These are phyloP conservation scores for Pythium monospermum DNA, from an alignment of 352 stramenopile genomes.

Conservation along the genomic window DNA sequence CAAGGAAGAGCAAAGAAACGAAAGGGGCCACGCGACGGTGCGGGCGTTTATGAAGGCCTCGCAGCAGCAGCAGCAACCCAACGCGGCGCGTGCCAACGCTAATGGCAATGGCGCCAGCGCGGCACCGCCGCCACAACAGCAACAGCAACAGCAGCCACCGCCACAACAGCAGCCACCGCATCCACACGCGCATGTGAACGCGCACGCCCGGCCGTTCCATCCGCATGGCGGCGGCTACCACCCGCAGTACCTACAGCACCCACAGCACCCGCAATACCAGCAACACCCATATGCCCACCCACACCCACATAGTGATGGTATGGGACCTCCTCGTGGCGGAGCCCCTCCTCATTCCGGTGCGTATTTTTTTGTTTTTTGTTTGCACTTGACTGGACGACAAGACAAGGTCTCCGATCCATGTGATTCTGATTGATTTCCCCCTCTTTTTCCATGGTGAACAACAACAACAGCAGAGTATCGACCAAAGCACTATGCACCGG, in stretches of 20 bases:
- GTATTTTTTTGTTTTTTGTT: too few relatives aligned
- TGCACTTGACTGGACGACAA: too few relatives aligned
- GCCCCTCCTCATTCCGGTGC: slow-evolving; percentile 3
- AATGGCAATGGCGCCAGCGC: neutral
- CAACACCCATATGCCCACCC: slow-evolving; percentile 15
- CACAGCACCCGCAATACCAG: slow-evolving; percentile 2
- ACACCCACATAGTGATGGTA: slow-evolving; percentile 7
- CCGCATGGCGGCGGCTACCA: too few relatives aligned
- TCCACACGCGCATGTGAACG: slow-evolving; percentile 15
- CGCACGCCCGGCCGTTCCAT: slow-evolving; percentile 19
- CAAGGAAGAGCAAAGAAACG: slow-evolving; percentile 2
- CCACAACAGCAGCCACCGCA: slow-evolving; percentile 5
- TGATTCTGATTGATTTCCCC: too few relatives aligned
- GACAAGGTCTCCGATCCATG: too few relatives aligned
- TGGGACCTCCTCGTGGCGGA: slow-evolving; percentile 14
- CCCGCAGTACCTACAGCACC: too few relatives aligned
- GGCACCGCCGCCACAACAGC: neutral
- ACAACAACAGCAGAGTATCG: slow-evolving; percentile 16
- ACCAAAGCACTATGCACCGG: slow-evolving; percentile 16
- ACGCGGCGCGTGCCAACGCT: neutral
- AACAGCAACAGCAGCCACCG: slow-evolving; percentile 5
- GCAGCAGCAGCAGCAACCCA: slow-evolving; percentile 5
- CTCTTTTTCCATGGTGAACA: too few relatives aligned
- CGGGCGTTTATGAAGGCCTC: slow-evolving; percentile 18
- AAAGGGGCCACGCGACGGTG: neutral